Base-by-base conservation (phyloP, 1,139 yeast genomes). In the Nematodospora anomalae region DNA sequence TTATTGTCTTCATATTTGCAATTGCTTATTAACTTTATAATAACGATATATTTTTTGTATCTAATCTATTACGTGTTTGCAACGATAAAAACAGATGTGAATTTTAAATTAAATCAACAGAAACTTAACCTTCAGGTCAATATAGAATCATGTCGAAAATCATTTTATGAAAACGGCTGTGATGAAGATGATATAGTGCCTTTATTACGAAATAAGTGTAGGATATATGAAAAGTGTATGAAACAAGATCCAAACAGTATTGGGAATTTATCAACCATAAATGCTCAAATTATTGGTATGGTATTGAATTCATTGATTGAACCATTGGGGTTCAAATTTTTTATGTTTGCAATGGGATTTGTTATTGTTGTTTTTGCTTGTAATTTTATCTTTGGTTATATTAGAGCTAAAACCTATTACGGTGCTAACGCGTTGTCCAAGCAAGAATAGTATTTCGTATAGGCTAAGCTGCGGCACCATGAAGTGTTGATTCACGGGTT, bases 211-310 rank as follows among this genome's bases (percentile, higher is more conserved):
- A 60, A 61, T 13, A 67, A 70, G 28, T 83, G 92, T 53, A 64
- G 67, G 16, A 66, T 69, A 40, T 83, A 86, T 86, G 67, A 66
- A 38, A 67, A 71, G 36, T 82, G 90, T 49, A 80, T 81, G 80
- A 66, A 65, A 35, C 76, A 74, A 45, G 77, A 78, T 37, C 76
- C 81, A 3, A 53, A 53, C 28, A 52, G 67, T 44, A 43, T 62
- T 52, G 60, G 76, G 25, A 63, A 69, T 37, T 63, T 63, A 38
- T 73, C 82, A 5, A 67, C 67, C 41, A 65, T 82, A 10, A 74
- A 81, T 55, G 86, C 87, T 0, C 78, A 78, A 41, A 78, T 83
- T 0, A 48, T 83, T 2, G 89, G 88, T 0, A 62, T 77, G 39
- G 65, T 82, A 8, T 43, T 82, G n/a, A 81, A 81, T 47, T 71